phyloP scores from a whole-genome alignment of 768 basidiomycete species.

The Serendipita sp. region DNA sequence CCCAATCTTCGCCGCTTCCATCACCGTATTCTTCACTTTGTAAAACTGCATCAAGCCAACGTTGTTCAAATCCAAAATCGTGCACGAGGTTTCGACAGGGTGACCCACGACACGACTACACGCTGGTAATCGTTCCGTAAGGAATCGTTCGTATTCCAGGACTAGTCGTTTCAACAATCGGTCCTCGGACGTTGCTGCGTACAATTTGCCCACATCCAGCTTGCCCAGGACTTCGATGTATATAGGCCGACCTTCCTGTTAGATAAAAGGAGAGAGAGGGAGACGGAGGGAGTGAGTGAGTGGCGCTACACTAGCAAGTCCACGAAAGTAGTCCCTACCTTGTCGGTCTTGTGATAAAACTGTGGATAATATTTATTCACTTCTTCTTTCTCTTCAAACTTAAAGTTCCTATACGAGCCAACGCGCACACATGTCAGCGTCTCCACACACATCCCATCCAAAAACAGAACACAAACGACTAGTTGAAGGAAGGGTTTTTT shows the following conservation, averaged over 20 bases:
- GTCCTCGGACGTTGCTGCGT: constrained; percentile 66
- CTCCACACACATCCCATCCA: neutral
- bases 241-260: constrained; percentile 81
- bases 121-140: constrained; percentile 64
- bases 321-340: constrained; percentile 36
- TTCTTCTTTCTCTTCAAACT: constrained; percentile 63
- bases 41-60: constrained; percentile 61
- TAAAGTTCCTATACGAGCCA: constrained; percentile 45
- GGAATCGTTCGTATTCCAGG: constrained; percentile 82
- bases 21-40: constrained; percentile 84
- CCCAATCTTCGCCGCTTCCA: constrained; percentile 54
- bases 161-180: constrained; percentile 72
- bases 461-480: too few relatives aligned
- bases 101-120: constrained; percentile 57
- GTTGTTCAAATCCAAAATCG: constrained; percentile 77
- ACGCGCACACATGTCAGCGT: neutral
- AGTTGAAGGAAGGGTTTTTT: too few relatives aligned
- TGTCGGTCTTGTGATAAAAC: constrained; percentile 92
- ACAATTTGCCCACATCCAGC: constrained; percentile 73
- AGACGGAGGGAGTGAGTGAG: neutral
- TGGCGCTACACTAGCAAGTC: neutral
- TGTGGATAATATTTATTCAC: constrained; percentile 92
- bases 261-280: neutral
- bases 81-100: constrained; percentile 92
- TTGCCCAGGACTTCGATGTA: constrained; percentile 89